These are phyloP conservation scores for Kodamaea leandrae DNA, from an alignment of 805 yeast species.

Conservation along the genomic window DNA sequence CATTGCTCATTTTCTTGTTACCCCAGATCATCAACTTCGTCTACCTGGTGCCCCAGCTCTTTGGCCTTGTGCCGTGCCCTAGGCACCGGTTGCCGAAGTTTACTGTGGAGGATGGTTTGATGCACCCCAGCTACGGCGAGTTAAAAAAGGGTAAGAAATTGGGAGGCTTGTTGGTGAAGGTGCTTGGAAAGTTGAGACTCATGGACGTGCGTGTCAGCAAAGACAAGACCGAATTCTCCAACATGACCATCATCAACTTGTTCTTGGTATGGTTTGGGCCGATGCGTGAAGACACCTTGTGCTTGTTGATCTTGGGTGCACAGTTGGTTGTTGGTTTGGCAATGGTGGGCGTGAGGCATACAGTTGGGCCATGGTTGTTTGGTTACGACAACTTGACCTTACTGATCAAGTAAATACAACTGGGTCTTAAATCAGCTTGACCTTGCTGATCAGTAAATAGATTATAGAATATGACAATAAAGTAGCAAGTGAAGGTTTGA, in stretches of 20 bases:
- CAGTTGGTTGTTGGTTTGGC: conserved; percentile 67
- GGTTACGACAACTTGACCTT: conserved; percentile 77
- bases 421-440: conserved; percentile 76
- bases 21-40: conserved; percentile 91
- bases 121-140: conserved; percentile 59
- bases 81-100: conserved; percentile 89
- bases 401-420: conserved; percentile 39
- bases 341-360: conserved; percentile 74
- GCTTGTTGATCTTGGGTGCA: conserved; percentile 53
- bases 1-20: conserved; percentile 76
- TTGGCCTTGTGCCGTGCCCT: conserved; percentile 87
- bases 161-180: conserved; percentile 31
- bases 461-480: too few species aligned
- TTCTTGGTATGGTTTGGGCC: conserved; percentile 88
- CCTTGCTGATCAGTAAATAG: conserved; percentile 39
- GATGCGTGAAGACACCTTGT: conserved; percentile 74
- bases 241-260: conserved; percentile 85
- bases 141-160: conserved; percentile 25
- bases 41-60: conserved; percentile 89
- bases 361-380: conserved; percentile 80
- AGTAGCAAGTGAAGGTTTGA: too few species aligned
- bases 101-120: conserved; percentile 60
- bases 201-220: conserved; percentile 33
- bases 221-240: conserved; percentile 52
- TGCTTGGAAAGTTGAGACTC: conserved; percentile 50